Base-by-base conservation (phyloP, 306 rosid species). In the Casuarina glauca region DNA sequence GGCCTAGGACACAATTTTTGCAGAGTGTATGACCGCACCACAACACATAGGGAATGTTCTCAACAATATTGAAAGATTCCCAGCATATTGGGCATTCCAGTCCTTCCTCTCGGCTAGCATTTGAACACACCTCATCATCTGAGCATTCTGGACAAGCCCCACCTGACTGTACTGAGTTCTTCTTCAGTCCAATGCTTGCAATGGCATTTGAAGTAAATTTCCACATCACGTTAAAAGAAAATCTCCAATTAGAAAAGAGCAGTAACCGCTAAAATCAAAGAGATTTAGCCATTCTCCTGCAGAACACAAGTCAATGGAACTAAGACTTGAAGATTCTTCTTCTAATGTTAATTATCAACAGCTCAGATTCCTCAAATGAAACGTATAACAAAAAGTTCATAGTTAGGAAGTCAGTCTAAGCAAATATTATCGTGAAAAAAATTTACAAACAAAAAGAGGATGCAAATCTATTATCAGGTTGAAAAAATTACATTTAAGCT, bases 11-110 rank as follows among this genome's bases (percentile, higher is more conserved):
- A 44, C 98, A 94, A 76, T 92, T 90, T 78, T 88, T 94, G 82
- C 98, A 94, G 32, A 94, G 86, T 15, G 93, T 87, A 85, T 94
- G 98, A 43, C 98, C 98, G 42, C 98, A 94, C 97, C 98, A 92
- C 70, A 94, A 85, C 76, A 94, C 97, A 86, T 90, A 93, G 38
- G 98, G 98, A 60, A 94, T 85, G 16, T 94, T 94, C 92, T 94
- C 98, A 71, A 94, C 97, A 81, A 92, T 88, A 88, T 94, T 94
- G 83, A 94, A 94, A 16, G 97, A 90, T 78, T 94, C 98, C 84
- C 90, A 87, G 78, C 98, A 94, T 76, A 94, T 92, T 7, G 94
- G 98, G 84, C 98, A 94, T 69, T 94, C 98, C 74, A 94, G 80
- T 68, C 79, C 93, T 85, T 94, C 98, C 12, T 88, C 98, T 83